Percentiles rank a stretch among this genome's conserved stretches.
These are phyloP conservation scores for Imleria badia DNA, from an alignment of 768 basidiomycete species.

Conservation along the genomic window DNA sequence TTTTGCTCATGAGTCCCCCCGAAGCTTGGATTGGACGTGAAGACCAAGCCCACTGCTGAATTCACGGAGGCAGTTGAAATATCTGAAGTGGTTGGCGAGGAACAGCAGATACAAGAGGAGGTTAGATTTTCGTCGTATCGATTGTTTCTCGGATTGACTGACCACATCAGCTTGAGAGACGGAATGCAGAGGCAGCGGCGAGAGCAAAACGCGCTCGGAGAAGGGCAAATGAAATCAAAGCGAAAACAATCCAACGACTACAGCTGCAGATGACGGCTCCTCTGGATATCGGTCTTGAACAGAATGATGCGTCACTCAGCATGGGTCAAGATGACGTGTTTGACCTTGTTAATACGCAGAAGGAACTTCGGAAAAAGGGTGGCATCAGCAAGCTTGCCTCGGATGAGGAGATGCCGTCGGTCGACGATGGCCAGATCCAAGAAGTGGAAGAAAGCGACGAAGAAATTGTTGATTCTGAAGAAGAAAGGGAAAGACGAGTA, in stretches of 20 bases:
- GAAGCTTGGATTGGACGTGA: conserved; percentile 83
- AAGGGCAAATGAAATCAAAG: conserved; percentile 84
- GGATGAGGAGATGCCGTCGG: conserved; percentile 44
- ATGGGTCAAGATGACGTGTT: conserved; percentile 86
- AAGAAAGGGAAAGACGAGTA: conserved; percentile 65
- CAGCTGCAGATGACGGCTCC: conserved; percentile 98
- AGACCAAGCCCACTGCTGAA: conserved; percentile 71
- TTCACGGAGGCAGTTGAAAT: conserved; percentile 70
- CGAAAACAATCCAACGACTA: conserved; percentile 87
- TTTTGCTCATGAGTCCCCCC: conserved; percentile 3
- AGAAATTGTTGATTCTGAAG: conserved; percentile 57
- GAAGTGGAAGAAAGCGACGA: conserved; percentile 33
- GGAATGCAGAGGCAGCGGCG: conserved; percentile 73
- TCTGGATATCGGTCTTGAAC: conserved; percentile 91
- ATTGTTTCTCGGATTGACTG: conserved; percentile 2
- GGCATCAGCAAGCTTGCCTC: conserved; percentile 38
- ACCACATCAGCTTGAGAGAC: conserved; percentile 66
- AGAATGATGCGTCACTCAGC: conserved; percentile 69
- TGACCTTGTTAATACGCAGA: conserved; percentile 69
- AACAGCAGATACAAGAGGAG: conserved; percentile 87
- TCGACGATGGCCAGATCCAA: conserved; percentile 44
- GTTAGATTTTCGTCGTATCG: conserved; percentile 37
- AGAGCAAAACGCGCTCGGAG: conserved; percentile 79
- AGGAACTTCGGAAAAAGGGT: conserved; percentile 40
- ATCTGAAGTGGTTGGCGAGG: conserved; percentile 74